phyloP scores from a whole-genome alignment of 257 asterid genomes.

The Buddleja alternifolia region DNA sequence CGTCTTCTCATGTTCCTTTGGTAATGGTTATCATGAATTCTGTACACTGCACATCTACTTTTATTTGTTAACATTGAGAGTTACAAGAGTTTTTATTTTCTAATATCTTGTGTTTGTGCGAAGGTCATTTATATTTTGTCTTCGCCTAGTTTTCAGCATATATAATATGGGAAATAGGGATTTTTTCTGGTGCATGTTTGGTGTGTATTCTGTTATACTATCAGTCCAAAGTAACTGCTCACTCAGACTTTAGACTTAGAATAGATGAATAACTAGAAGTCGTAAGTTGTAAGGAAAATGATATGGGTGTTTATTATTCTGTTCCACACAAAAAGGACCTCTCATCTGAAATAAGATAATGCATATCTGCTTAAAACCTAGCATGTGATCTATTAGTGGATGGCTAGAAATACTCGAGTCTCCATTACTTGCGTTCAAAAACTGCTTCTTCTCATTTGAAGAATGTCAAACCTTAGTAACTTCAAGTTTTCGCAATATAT shows the following conservation, averaged over 20 bases:
- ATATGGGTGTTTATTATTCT: neutral
- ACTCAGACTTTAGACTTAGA: neutral
- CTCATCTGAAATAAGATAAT: neutral
- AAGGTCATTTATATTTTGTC: neutral
- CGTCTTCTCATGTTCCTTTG: slow-evolving; percentile 6
- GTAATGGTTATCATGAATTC: neutral
- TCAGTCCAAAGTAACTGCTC: neutral
- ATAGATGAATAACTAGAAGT: neutral
- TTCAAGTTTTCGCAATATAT: neutral
- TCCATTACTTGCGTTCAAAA: neutral
- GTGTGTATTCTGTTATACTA: neutral
- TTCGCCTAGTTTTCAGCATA: neutral
- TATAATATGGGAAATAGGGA: neutral
- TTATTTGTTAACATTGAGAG: neutral
- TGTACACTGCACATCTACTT: neutral
- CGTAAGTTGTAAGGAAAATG: neutral
- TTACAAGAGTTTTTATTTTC: neutral
- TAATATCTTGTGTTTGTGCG: neutral
- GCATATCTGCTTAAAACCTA: neutral
- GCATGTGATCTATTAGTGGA: slow-evolving; percentile 4
- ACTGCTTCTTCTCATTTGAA: slow-evolving; percentile 20
- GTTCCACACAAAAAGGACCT: neutral
- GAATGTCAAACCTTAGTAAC: neutral
- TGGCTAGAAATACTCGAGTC: slow-evolving; percentile 10
- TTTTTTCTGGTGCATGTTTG: slow-evolving; percentile 16